Percentiles rank a stretch among this genome's conserved stretches.
Evolutionary conservation across 2,329 filamentous ascomycete genomes (phyloP).

Genomic region (Triangularia setosa): DNA sequence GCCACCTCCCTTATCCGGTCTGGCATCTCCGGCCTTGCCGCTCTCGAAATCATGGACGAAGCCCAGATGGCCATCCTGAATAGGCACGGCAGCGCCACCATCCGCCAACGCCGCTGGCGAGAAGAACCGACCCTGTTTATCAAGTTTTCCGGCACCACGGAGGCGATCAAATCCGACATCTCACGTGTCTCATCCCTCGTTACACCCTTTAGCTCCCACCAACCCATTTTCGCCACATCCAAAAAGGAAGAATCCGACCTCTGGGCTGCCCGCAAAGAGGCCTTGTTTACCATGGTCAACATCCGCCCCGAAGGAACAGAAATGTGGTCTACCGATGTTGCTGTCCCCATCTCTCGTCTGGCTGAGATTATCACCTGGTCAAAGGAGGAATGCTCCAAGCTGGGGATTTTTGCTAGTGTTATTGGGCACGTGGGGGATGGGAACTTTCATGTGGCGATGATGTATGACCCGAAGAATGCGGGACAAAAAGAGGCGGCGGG

Average conservation of each 20-base stretch:
- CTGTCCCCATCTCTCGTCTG: slow-evolving; percentile 68
- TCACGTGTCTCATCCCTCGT: slow-evolving; percentile 56
- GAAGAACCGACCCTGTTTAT: slow-evolving; percentile 70
- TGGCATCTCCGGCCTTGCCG: slow-evolving; percentile 60
- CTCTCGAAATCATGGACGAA: slow-evolving; percentile 61
- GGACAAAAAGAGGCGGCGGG: slow-evolving; percentile 40
- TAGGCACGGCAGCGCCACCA: slow-evolving; percentile 54
- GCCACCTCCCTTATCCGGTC: slow-evolving; percentile 61
- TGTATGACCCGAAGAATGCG: slow-evolving; percentile 47
- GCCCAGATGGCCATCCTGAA: slow-evolving; percentile 67
- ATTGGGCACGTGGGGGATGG: slow-evolving; percentile 66
- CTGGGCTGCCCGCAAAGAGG: slow-evolving; percentile 73
- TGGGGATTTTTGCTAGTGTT: slow-evolving; percentile 56
- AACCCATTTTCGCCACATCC: slow-evolving; percentile 66
- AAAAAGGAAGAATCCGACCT: slow-evolving; percentile 64
- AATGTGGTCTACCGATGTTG: slow-evolving; percentile 79
- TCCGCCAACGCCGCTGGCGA: slow-evolving; percentile 55
- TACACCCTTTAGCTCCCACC: slow-evolving; percentile 43
- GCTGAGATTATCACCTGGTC: slow-evolving; percentile 68
- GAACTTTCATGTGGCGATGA: slow-evolving; percentile 54
- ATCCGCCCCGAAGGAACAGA: slow-evolving; percentile 56
- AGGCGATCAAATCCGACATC: slow-evolving; percentile 61
- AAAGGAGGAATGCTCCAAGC: slow-evolving; percentile 54
- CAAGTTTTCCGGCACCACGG: slow-evolving; percentile 66
- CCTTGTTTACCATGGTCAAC: slow-evolving; percentile 68